Conservation (phyloP, 2,329 filamentous ascomycete species). For the Aspergillus calidoustus region DNA sequence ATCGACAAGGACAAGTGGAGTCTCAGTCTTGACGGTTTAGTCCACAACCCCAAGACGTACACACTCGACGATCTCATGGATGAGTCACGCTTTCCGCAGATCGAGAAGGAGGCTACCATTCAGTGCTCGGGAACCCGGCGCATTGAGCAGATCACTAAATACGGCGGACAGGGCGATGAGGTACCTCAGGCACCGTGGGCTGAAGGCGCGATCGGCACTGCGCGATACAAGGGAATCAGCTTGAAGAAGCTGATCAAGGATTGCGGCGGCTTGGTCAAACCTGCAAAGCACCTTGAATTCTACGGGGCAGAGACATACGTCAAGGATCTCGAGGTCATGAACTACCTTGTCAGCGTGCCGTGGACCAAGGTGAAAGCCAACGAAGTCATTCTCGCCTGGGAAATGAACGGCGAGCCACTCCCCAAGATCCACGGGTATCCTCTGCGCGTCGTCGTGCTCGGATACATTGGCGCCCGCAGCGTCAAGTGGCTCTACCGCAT, state of each 20-base stretch:
- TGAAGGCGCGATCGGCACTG: slow-evolving; percentile 71
- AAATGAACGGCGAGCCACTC: slow-evolving; percentile 70
- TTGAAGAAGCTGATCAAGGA: slow-evolving; percentile 73
- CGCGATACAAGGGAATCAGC: slow-evolving; percentile 65
- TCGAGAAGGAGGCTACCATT: slow-evolving; percentile 63
- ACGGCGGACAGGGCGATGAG: slow-evolving; percentile 70
- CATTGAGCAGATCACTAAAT: slow-evolving; percentile 69
- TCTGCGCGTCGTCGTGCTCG: slow-evolving; percentile 65
- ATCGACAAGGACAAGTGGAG: slow-evolving; percentile 63
- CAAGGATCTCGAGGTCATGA: slow-evolving; percentile 67
- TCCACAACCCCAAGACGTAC: slow-evolving; percentile 56
- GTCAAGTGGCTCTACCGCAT: slow-evolving; percentile 68
- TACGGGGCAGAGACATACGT: slow-evolving; percentile 75
- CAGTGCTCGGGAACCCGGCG: slow-evolving; percentile 73
- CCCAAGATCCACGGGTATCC: slow-evolving; percentile 70
- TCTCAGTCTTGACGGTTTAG: slow-evolving; percentile 64
- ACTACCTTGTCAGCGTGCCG: slow-evolving; percentile 70
- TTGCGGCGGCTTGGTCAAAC: slow-evolving; percentile 64
- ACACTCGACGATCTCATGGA: slow-evolving; percentile 65
- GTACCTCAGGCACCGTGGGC: slow-evolving; percentile 58
- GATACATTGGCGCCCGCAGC: slow-evolving; percentile 69
- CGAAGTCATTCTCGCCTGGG: slow-evolving; percentile 71
- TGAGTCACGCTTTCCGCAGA: slow-evolving; percentile 54
- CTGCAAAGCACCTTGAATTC: slow-evolving; percentile 68
- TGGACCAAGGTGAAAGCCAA: slow-evolving; percentile 69